A percentile compares a stretch with the other conserved stretches of the same genome.
Evolutionary conservation across 2,329 filamentous ascomycete species (phyloP).

Genomic region (Fusarium buharicum): DNA sequence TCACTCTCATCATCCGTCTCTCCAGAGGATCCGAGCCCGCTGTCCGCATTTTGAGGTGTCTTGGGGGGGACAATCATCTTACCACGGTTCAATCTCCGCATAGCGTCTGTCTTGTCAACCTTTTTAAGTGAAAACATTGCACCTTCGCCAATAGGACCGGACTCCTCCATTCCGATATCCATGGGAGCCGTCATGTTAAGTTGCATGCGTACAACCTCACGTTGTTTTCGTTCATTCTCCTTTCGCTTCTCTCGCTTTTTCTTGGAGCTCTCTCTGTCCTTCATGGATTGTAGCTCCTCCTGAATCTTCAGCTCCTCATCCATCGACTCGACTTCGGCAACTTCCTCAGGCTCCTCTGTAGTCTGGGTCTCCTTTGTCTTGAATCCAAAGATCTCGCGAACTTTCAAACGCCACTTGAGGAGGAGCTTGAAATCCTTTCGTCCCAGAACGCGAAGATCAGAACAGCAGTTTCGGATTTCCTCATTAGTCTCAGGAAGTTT

Average conservation of each 20-base stretch:
- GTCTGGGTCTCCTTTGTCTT: constrained; percentile 73
- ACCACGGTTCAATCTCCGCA: constrained; percentile 71
- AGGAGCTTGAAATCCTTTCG: constrained; percentile 94
- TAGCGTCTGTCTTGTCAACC: constrained; percentile 78
- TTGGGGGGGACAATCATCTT: constrained; percentile 78
- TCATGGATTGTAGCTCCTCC: constrained; percentile 83
- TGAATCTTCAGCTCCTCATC: constrained; percentile 94
- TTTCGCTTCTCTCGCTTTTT: constrained; percentile 86
- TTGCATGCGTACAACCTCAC: constrained; percentile 95
- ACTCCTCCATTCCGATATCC: constrained; percentile 93
- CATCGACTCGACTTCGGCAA: constrained; percentile 87
- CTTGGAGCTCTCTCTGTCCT: constrained; percentile 78
- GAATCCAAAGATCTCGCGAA: constrained; percentile 91
- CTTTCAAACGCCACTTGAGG: constrained; percentile 87
- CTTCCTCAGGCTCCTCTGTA: constrained; percentile 67
- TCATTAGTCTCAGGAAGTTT: constrained; percentile 87
- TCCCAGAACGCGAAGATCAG: constrained; percentile 88
- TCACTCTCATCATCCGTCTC: constrained; percentile 74
- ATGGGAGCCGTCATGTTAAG: constrained; percentile 96
- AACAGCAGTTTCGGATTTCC: constrained; percentile 81
- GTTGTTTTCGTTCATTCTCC: constrained; percentile 94
- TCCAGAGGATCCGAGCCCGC: constrained; percentile 63
- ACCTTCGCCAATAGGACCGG: constrained; percentile 79
- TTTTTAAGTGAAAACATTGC: constrained; percentile 88
- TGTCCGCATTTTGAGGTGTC: constrained; percentile 64